phyloP scores from a whole-genome alignment of 2,329 filamentous ascomycete genomes.

The Magnaporthiopsis poae region DNA sequence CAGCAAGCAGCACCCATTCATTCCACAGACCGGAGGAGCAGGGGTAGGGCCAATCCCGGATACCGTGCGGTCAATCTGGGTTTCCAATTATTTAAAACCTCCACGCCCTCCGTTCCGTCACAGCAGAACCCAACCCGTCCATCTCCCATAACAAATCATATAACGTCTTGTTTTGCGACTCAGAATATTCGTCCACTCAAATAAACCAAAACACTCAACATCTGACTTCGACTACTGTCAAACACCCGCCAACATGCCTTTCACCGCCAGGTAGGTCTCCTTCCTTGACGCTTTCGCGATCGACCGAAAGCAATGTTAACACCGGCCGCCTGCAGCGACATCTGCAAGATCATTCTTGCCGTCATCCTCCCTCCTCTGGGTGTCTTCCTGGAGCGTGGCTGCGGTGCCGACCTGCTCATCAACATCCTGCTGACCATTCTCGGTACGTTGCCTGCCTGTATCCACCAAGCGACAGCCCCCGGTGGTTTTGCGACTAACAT shows the following conservation, averaged over 20 bases:
- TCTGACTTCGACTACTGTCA: not conserved
- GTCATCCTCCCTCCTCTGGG: constrained; percentile 81
- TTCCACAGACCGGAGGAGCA: not conserved
- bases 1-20: constrained; percentile 1
- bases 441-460: constrained; percentile 29
- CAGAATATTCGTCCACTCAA: not conserved
- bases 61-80: not conserved
- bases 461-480: not conserved
- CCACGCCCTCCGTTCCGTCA: not conserved
- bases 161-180: not conserved
- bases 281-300: not conserved
- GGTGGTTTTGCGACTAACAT: not conserved
- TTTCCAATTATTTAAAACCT: constrained; percentile 7
- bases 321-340: constrained; percentile 28
- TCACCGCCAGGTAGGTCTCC: constrained; percentile 45
- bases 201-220: constrained; percentile 2
- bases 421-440: constrained; percentile 81
- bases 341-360: constrained; percentile 69
- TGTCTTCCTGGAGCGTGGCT: constrained; percentile 90
- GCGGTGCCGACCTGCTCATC: constrained; percentile 78
- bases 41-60: not conserved
- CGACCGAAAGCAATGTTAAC: not conserved
- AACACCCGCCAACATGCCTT: constrained; percentile 38
- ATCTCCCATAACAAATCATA: not conserved
- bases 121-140: not conserved